Evolutionary conservation across 345 rosid genomes (phyloP).

Genomic region (Gossypium turneri): DNA sequence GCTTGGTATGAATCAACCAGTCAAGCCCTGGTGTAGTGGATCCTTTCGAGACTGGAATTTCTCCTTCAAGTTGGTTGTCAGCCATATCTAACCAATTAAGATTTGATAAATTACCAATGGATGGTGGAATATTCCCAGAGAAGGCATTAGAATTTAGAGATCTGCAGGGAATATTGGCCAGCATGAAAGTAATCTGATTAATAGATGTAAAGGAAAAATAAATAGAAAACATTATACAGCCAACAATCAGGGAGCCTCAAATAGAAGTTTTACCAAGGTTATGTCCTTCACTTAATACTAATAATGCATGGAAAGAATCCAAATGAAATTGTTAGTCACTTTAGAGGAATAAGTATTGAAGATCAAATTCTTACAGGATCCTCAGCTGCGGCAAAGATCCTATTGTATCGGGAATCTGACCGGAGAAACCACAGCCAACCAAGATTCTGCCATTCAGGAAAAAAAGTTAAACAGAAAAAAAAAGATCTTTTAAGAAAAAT

Average conservation of each 20-base stretch:
- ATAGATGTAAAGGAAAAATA: neutral
- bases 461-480: neutral
- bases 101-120: constrained; percentile 55
- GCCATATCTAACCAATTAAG: constrained; percentile 88
- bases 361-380: constrained; percentile 46
- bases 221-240: neutral
- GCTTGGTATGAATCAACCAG: constrained; percentile 55
- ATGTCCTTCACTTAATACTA: neutral
- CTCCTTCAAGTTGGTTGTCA: constrained; percentile 66
- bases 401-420: constrained; percentile 60
- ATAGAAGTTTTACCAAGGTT: neutral
- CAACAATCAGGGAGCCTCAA: neutral
- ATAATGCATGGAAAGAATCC: neutral
- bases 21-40: constrained; percentile 68
- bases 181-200: neutral
- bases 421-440: constrained; percentile 69
- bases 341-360: neutral
- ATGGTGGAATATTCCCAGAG: constrained; percentile 64
- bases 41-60: constrained; percentile 71
- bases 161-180: constrained; percentile 35
- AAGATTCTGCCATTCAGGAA: constrained; percentile 45
- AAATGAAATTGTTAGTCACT: constrained; percentile 3
- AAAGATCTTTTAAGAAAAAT: neutral
- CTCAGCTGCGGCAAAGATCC: constrained; percentile 52
- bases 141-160: constrained; percentile 71